A percentile compares a stretch with the other conserved stretches of the same genome.
Evolutionary conservation across 83 land plant genomes (phyloP).

Genomic region (Larix sibirica): DNA sequence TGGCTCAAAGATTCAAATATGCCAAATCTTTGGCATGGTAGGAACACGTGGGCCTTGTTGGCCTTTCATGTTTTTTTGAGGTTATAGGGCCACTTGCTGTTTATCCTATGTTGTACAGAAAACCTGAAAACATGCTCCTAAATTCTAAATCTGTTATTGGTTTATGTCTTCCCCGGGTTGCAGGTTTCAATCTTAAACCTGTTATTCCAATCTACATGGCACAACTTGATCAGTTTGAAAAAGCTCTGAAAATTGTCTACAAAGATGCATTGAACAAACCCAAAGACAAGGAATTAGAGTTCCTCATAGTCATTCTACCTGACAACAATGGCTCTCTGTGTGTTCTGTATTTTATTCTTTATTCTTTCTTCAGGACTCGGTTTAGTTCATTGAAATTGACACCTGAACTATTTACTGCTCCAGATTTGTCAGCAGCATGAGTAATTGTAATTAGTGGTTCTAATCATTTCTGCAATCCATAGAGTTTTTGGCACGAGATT

Average conservation of each 20-base stretch:
- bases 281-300: constrained; percentile 78
- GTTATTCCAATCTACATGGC: constrained; percentile 58
- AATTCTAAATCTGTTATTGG: neutral
- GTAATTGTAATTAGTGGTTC: neutral
- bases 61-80: neutral
- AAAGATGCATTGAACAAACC: constrained; percentile 49
- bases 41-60: neutral
- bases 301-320: constrained; percentile 78
- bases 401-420: neutral
- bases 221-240: constrained; percentile 83
- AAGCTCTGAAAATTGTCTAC: constrained; percentile 69
- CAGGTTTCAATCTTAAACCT: constrained; percentile 72
- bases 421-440: neutral
- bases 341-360: constrained; percentile 42
- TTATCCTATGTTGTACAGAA: neutral
- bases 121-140: too few relatives aligned
- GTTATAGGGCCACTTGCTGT: neutral
- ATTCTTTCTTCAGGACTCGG: neutral
- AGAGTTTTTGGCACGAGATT: neutral
- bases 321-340: constrained; percentile 85
- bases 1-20: constrained; percentile 83
- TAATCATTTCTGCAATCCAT: neutral
- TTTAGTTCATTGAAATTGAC: neutral
- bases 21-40: constrained; percentile 91
- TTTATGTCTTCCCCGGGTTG: constrained; percentile 7